Percentiles rank a stretch among this genome's conserved stretches.
Conservation (phyloP, 1,284 basidiomycete species). For the Nidula niveotomentosa region DNA sequence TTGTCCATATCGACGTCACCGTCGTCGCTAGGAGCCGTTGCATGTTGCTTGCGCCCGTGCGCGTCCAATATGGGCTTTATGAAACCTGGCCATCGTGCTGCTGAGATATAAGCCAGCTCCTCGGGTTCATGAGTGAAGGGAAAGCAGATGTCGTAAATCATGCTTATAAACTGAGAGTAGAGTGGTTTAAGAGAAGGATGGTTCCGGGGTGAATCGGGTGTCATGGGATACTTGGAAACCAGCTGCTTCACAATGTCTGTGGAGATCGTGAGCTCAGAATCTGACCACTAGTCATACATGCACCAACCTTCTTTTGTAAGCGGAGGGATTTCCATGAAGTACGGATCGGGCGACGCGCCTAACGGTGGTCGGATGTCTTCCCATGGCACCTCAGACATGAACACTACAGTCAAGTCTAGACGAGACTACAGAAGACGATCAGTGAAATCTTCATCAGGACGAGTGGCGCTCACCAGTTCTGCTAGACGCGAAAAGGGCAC, state of each 20-base stretch:
- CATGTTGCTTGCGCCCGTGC: conserved; percentile 19
- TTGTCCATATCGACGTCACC: conserved; percentile 7
- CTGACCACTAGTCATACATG: neutral
- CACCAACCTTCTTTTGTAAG: conserved; percentile 60
- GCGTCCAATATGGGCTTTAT: conserved; percentile 64
- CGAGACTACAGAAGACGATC: conserved; percentile 26
- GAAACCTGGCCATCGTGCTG: conserved; percentile 81
- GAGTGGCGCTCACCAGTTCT: conserved; percentile 64
- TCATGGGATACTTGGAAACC: conserved; percentile 23
- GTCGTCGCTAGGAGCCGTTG: conserved; percentile 1
- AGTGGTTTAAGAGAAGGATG: conserved; percentile 55
- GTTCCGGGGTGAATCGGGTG: conserved; percentile 21
- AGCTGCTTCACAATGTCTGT: conserved; percentile 39
- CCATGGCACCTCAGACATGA: conserved; percentile 74
- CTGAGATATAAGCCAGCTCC: conserved; percentile 76
- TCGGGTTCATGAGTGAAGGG: conserved; percentile 66
- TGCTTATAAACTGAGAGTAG: conserved; percentile 65
- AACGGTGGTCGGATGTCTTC: conserved; percentile 69
- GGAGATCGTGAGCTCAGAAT: conserved; percentile 13
- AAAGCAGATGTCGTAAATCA: conserved; percentile 64
- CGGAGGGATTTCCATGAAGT: conserved; percentile 63
- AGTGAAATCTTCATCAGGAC: neutral
- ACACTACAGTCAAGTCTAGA: conserved; percentile 53
- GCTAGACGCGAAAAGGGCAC: conserved; percentile 71
- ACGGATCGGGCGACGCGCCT: conserved; percentile 76